These are phyloP conservation scores for Cytospora leucostoma DNA, from an alignment of 2,329 filamentous ascomycete genomes.

Conservation along the genomic window DNA sequence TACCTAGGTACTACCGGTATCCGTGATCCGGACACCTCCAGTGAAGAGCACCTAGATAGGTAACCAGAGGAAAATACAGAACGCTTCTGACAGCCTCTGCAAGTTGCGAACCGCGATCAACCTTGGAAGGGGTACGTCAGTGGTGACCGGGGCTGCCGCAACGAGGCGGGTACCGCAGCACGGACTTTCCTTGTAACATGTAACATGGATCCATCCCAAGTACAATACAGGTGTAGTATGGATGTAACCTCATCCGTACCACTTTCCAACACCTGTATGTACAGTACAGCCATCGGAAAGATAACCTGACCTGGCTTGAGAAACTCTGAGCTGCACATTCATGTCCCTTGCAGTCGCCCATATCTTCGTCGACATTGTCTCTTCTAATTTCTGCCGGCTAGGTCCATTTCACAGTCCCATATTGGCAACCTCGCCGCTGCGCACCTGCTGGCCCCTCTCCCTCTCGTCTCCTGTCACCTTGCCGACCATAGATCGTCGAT, in stretches of 20 bases:
- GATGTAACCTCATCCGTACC: not conserved
- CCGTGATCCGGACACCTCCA: too few relatives aligned
- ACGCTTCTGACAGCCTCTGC: not conserved
- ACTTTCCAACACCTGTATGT: not conserved
- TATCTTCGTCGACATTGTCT: not conserved
- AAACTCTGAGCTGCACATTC: not conserved
- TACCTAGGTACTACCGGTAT: too few relatives aligned
- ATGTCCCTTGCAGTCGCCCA: not conserved
- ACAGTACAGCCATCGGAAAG: not conserved
- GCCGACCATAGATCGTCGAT: not conserved
- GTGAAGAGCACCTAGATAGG: too few relatives aligned
- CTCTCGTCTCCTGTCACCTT: not conserved
- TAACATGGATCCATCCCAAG: too few relatives aligned
- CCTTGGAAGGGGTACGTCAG: constrained; percentile 11
- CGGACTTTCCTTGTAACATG: too few relatives aligned
- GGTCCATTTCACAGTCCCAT: too few relatives aligned
- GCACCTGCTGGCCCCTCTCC: not conserved
- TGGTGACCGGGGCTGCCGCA: constrained; percentile 8
- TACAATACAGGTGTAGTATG: not conserved
- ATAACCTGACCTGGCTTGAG: not conserved
- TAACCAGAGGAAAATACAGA: not conserved
- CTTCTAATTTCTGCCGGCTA: not conserved
- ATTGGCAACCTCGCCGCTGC: too few relatives aligned
- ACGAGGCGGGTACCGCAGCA: not conserved
- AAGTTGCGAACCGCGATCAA: not conserved